A percentile compares a stretch with the other conserved stretches of the same genome.
Evolutionary conservation across 140 eudicot genomes (phyloP).

Genomic region (Ambrosia hybrid): DNA sequence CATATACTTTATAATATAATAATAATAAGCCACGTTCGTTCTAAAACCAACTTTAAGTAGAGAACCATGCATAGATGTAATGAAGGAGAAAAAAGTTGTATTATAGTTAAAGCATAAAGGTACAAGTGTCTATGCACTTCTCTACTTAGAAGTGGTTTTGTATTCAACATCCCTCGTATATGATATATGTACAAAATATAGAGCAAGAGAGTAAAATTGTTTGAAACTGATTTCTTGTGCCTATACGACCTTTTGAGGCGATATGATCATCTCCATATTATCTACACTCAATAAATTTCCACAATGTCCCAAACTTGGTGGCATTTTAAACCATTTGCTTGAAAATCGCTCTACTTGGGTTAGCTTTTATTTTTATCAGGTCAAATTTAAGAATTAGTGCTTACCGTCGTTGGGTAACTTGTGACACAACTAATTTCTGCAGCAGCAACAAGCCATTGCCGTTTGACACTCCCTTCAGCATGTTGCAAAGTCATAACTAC

Average conservation of each 20-base stretch:
- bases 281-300: slow-evolving; percentile 3
- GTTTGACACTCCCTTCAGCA: slow-evolving; percentile 60
- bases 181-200: neutral
- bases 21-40: too few species aligned
- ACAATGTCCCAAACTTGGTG: neutral
- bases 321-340: neutral
- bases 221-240: neutral
- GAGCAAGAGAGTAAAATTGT: neutral
- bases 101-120: too few species aligned
- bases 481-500: slow-evolving; percentile 65
- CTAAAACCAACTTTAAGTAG: too few species aligned
- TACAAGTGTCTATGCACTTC: too few species aligned
- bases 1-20: too few species aligned
- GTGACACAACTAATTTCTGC: slow-evolving; percentile 83
- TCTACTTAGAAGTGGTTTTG: too few species aligned
- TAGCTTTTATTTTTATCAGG: neutral
- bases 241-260: neutral
- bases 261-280: slow-evolving; percentile 7
- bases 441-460: slow-evolving; percentile 84
- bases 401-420: slow-evolving; percentile 74
- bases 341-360: slow-evolving; percentile 7
- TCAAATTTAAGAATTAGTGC: slow-evolving; percentile 10
- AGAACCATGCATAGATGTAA: too few species aligned
- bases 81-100: too few species aligned
- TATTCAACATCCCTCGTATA: too few species aligned